Evolutionary conservation across 176 grass and related monocot genomes (phyloP), one percentile per base, ranked within the genome.

Genomic region (bread wheat (Triticum aestivum)): DNA sequence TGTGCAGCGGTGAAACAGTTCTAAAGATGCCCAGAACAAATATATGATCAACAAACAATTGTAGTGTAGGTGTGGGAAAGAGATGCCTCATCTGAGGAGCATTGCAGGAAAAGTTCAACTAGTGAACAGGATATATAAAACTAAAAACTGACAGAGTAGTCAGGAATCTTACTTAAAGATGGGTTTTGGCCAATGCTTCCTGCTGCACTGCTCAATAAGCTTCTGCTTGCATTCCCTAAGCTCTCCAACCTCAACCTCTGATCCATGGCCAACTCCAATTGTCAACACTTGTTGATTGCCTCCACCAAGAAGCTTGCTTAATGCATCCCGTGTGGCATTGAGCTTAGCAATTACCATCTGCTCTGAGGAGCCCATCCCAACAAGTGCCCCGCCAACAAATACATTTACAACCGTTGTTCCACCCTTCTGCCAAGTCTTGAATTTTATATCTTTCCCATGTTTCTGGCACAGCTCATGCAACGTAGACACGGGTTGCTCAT

Each of bases 331-430:
- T 23, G 91, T 86, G 7, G 91, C 95, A 80, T 95, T 98, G 23
- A 98, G 91, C 79, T 88, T 98, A 52, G 93, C 91, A 69, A 98
- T 95, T 26, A 35, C 79, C 89, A 90, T 95, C 62, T 98, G 93
- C 24, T 93, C 80, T 1, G 95, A 98, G 52, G 73, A 90, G 13
- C 91, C 93, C 79, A 83, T 88, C 47, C 91, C 95, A 58, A 98
- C 72, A 8, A 98, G 80, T 35, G 77, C 61, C 20, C 83, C 79
- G 37, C 81, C 89, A 54, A 95, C 54, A 87, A 95, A 82, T 61
- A 93, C 86, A 81, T 93, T 93, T 73, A 88, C 89, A 41, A 85
- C 62, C 6, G 79, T 87, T 27, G 58, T 83, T 64, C 90, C 84
- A 82, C 70, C 91, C 30, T 79, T 95, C 51, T 88, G 91, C 91